Conservation (phyloP, 2,329 filamentous ascomycete genomes). For the Cyphellophora attinorum region DNA sequence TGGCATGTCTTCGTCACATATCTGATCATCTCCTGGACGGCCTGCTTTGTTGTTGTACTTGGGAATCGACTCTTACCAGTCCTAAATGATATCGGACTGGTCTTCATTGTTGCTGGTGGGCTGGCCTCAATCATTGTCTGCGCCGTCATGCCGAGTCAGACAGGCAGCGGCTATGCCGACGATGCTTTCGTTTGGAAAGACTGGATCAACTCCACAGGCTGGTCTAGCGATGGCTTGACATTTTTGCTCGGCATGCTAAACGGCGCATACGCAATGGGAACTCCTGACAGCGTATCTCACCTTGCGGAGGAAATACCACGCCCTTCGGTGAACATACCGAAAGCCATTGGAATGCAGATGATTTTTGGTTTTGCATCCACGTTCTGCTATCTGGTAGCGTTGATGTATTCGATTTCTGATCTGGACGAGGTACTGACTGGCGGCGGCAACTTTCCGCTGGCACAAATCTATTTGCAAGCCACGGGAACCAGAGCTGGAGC, state of each 20-base stretch:
- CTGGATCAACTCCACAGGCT: constrained; percentile 38
- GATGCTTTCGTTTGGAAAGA: constrained; percentile 40
- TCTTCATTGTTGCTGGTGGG: constrained; percentile 39
- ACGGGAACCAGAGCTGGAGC: constrained; percentile 42
- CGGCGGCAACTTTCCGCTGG: constrained; percentile 46
- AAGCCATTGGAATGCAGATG: constrained; percentile 38
- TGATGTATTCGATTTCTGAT: constrained; percentile 42
- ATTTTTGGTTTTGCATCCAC: constrained; percentile 36
- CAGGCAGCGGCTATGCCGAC: background rate
- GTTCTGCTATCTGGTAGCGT: constrained; percentile 38
- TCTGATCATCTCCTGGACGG: constrained; percentile 27
- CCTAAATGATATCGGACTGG: constrained; percentile 31
- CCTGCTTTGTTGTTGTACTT: constrained; percentile 22
- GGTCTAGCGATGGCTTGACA: constrained; percentile 43
- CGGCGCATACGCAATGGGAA: constrained; percentile 58
- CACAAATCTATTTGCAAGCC: constrained; percentile 55
- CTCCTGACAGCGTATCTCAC: constrained; percentile 54
- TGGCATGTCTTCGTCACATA: constrained; percentile 55
- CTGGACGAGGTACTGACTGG: constrained; percentile 25
- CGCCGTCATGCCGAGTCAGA: constrained; percentile 11
- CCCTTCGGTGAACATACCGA: constrained; percentile 45
- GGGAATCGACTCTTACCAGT: constrained; percentile 34
- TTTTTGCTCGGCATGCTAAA: constrained; percentile 60
- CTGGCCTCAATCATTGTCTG: constrained; percentile 37
- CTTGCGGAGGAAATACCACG: constrained; percentile 59